Evolutionary conservation across 2,329 filamentous ascomycete species (phyloP), one percentile per base, ranked within the genome.

Genomic region (Escovopsis sp.): DNA sequence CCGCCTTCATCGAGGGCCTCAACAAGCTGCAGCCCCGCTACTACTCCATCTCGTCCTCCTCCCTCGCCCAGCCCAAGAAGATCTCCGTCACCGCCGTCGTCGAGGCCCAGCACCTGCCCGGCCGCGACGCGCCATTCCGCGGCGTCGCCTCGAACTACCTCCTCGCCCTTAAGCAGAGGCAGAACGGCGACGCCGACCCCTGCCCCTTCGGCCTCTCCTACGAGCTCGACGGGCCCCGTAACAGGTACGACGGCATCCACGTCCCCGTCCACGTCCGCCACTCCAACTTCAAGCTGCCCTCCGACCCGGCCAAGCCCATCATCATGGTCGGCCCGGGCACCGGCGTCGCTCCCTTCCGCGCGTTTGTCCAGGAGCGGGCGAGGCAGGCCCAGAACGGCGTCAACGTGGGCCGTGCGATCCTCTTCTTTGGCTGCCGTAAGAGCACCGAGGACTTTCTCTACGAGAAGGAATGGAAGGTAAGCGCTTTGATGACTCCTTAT

Each of bases 41-140:
- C 72, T 98, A 98, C 70, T 98, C 93, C 39, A 98, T 98, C 61
- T 98, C 91, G 2, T 98, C 93, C 1, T 96, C 91, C 1, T 95
- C 91, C 7, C 62, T 87, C 8, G 88, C 94, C 13, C 88, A 98
- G 59, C 88, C 91, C 59, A 81, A 94, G 64, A 89, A 87, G 67
- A 87, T 98, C 50, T 85, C 91, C 46, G 83, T 98, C 54, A 98
- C 91, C 13, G 89, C 89, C 43, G 82, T 96, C 34, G 89, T 98
- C 45, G 91, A 96, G 61, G 85, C 81, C 11, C 74, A 87, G 51
- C 65, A 76, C 45, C 74, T 94, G 49, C 79, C 86, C 15, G 84
- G 84, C 50, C 80, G 85, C 39, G 81, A 75, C 29, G 84, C 94
- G 39, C 65, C 72, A 8, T 84, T 98, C 64, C 88, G 88, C 58